phyloP scores from a whole-genome alignment of 2,329 filamentous ascomycete species.

The Claviceps sorghi region DNA sequence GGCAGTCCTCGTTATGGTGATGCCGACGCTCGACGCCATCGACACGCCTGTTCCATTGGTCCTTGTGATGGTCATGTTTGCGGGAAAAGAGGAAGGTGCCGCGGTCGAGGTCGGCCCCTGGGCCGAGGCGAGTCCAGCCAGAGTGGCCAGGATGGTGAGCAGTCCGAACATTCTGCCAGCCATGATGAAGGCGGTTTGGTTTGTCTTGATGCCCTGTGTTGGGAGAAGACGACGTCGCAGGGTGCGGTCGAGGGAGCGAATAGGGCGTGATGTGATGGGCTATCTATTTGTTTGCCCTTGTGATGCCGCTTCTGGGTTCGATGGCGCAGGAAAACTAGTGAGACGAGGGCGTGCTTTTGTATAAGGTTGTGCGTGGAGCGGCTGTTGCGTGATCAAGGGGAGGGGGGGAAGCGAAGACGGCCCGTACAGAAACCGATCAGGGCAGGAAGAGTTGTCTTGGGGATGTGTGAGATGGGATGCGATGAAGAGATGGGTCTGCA shows the following conservation, averaged over 20 bases:
- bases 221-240: background rate
- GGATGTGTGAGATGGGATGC: background rate
- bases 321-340: too few relatives aligned
- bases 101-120: constrained; percentile 1
- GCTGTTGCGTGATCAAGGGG: background rate
- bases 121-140: constrained; percentile 1
- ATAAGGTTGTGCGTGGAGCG: background rate
- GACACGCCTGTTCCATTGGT: background rate
- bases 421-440: background rate
- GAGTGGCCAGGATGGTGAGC: background rate
- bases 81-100: background rate
- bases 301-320: too few relatives aligned
- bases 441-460: background rate
- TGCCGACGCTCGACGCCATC: too few relatives aligned
- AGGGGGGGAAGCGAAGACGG: too few relatives aligned
- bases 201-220: background rate
- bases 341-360: background rate
- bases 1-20: background rate
- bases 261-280: background rate
- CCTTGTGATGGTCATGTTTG: background rate
- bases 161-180: background rate
- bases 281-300: background rate
- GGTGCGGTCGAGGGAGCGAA: background rate
- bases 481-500: background rate
- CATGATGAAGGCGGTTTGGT: background rate